Base-by-base conservation (phyloP, 176 grass and related monocot genomes). In the Musa acuminata region DNA sequence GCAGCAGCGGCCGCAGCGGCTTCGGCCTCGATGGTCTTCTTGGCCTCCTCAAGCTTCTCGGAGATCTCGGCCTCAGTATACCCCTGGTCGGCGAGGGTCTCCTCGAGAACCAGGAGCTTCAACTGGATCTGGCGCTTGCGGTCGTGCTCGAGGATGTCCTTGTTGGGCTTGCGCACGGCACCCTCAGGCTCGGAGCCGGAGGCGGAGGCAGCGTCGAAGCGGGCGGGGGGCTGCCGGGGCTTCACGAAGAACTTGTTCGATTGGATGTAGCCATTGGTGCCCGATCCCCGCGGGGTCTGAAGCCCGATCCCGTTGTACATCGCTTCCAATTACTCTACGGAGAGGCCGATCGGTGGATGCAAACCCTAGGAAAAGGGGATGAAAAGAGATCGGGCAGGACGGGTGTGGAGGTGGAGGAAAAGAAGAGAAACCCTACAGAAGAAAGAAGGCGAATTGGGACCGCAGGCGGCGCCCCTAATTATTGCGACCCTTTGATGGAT, bases 251-350 rank as follows among this genome's bases (percentile, higher is more conserved):
- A 99, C 86, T 94, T 99, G 84, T 89, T 99, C 13, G 88, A 83
- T 78, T 99, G 95, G 64, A 91, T 84, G 76, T 94, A 86, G 3
- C 90, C 95, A 78, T 94, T 99, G 22, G 95, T 99, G 29, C 90
- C 95, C 5, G 90, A 99, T 57, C 95, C 95, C 14, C 95, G 77
- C 43, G 88, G 73, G 11, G 95, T 99, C 90, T 94, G 90, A 17
- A 99, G 84, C 7, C 90, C 90, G 84, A 99, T 99, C 17, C 95
- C 88, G 90, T 99, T 99, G 73, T 99, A 94, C 95, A 99, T 99
- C 69, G 67, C 49, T 14, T 19, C 14, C 14, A 16, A 29, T 16
- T 19, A 23, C 21, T 8, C 21, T 3, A 24, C 9, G 21, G 62
- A 64, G 8, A 25, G 17, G 35, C 35, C 35, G 35, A 6, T 43